Evolutionary conservation across 2,329 filamentous ascomycete species (phyloP), one percentile per base, ranked within the genome.

Genomic region (Fusarium scirpi): DNA sequence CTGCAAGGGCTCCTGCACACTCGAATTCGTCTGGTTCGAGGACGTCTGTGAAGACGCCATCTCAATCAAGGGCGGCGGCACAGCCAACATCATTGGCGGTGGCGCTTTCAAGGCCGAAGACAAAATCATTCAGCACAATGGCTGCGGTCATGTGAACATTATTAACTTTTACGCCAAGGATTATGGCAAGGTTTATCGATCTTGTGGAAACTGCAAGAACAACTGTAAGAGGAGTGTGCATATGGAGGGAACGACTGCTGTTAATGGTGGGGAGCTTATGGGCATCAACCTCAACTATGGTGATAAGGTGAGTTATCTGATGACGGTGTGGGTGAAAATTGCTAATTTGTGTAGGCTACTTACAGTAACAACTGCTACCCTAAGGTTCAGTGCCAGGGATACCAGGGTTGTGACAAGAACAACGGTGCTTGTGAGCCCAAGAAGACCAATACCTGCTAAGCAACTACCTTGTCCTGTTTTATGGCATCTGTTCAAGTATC

Each of bases 11-110:
- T 49, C 76, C 2, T 84, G 83, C 71, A 83, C 73, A 4, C 71
- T 84, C 11, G 76, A 82, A 67, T 82, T 80, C n/a, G 84, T 85
- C 44, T 86, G 84, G 84, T 86, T 84, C 62, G 80, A 82, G 56
- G 80, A 83, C 29, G 82, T 85, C 49, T 84, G 83, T 63, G 82
- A 84, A 58, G 74, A 76, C 16, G 68, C 68, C 9, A 71, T 71
- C 34, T 55, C 67, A 0, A 68, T 71, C 41, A 67, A 69, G 16
- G 68, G 68, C 15, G 76, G 79, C 51, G 77, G 78, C 8, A 69
- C 67, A 16, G 76, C 81, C 43, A 79, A 78, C 68, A 82, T 84
- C 51, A 80, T 78, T 27, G 82, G 81, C 9, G 83, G 83, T 18
- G 83, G 83, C 44, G 83, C 84, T 0, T 82, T 80, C 48, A 76